Base-by-base conservation (phyloP, 495 filamentous ascomycete genomes). In the Daldinia grandis region DNA sequence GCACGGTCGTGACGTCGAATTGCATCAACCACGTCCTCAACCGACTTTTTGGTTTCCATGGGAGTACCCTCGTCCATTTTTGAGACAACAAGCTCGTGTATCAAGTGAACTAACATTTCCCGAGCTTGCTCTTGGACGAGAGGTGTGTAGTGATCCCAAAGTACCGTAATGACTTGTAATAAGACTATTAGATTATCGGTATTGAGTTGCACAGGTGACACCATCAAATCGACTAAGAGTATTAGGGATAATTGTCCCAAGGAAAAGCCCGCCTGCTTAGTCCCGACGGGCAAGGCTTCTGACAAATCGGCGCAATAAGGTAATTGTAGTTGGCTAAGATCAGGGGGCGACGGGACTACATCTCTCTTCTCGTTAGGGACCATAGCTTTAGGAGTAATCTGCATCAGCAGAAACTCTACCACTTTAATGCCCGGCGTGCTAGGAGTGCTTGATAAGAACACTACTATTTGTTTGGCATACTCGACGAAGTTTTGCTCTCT, bases 401-500 rank as follows among this genome's bases (percentile, higher is more conserved):
- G 93, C 80, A 94, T 83, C 47, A 98, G 79, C 57, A 99, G 86
- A 68, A 97, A 97, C 72, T 99, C 96, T 17, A 99, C 90, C 21
- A 99, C 93, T 74, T 95, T 96, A 35, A 91, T 89, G 10, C 94
- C 94, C 2, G 83, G 81, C 3, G 79, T 80, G 19, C 93, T 95
- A 40, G 91, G 92, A 0, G 95, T 97, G 73, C 92, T 93, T 2
- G 95, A 94, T 4, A 99, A 80, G 76, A 98, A 97, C 0, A 98
- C 95, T 24, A 98, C 93, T 35, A 99, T 92, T 79, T 99, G 95
- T 81, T 98, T 98, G 3, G 95, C 93, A 76, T 93, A 97, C 67
- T 97, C 93, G 49, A 99, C 94, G 80, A 97, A 98, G 68, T 97
- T 98, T 68, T 98, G 96, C 71, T 99, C 95, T 58, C 94, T 88